Base-by-base conservation (phyloP, 768 basidiomycete genomes). In the Mycena latifolia region DNA sequence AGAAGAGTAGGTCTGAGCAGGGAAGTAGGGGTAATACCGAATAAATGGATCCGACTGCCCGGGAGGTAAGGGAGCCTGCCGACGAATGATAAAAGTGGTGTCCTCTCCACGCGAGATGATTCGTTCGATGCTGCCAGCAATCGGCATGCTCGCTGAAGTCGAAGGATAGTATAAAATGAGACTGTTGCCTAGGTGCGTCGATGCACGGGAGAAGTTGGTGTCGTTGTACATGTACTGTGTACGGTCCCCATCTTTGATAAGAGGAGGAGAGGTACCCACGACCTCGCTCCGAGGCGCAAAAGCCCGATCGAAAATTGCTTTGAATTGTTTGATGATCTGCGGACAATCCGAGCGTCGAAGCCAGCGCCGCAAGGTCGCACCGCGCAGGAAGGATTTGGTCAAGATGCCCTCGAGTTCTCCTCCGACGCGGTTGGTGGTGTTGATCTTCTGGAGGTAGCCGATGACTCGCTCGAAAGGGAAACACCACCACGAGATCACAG, bases 391-490 rank as follows among this genome's bases (percentile, higher is more conserved):
- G 28, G 66, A 67, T 29, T 9, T 63, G 10, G 61, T 59, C 39
- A 67, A 31, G 46, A 33, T 67, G 33, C 56, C 61, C 54, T 67
- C 66, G 11, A 67, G 55, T 54, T 67, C 61, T 54, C 70, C 51
- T 67, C 80, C 76, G 57, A 70, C 55, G 28, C 74, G 70, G 52
- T 77, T 63, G 67, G 79, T 82, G 9, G 61, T 76, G 17, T 75
- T 68, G 10, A 81, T 64, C 6, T 69, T 66, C 55, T 84, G 79
- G 0, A 84, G 65, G 14, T 61, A 67, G 12, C 82, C 79, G 50
- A 82, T 82, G 20, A 81, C 53, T 0, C 71, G 67, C 66, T 84
- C 78, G 58, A 81, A 81, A 0, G 78, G 77, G 64, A 80, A 83
- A 33, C 70, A 73, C 78, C 78, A 82, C 83, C 81, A 84, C 0